Base-by-base conservation (phyloP, 495 filamentous ascomycete genomes). In the Neurospora sp. region DNA sequence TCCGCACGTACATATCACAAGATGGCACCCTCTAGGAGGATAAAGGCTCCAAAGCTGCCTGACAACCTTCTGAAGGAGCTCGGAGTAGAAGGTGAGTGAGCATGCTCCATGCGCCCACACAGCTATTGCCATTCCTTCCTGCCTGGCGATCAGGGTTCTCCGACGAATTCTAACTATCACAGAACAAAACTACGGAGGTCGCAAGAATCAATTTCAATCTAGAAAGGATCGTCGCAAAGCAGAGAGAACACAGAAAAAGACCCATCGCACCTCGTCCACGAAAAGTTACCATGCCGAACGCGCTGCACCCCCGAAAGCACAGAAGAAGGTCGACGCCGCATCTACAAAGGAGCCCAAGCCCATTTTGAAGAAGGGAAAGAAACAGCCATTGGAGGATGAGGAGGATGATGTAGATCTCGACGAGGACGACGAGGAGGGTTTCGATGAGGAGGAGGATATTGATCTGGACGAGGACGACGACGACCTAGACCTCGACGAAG, bases 141-240 rank as follows among this genome's bases (percentile, higher is more conserved):
- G 31, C 23, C 27, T 66, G 27, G 27, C 27, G 27, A 66, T 35
- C 54, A 35, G 27, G 54, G 54, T 66, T 9, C 12, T 66, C 14
- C 6, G 54, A 18, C 27, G 23, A 35, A 9, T 18, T 35, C 54
- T 66, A 66, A 66, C 54, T 35, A 18, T 66, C 27, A 9, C 27
- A 66, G 54, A 66, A 35, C 23, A 18, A 31, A 35, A 27, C 9
- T 35, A 35, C 27, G 27, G 54, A 72, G 72, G 54, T 7, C 20
- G 20, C 39, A 31, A 9, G 18, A 23, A 35, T 20, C 39, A 72
- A 12, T 66, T 62, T 0, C 71, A 76, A 23, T 84, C 82, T 1
- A 82, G 87, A 72, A 87, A 85, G 77, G 85, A 88, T 8, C 85
- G 80, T 11, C 82, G 87, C 3, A 88, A 86, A 75, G 81, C 82